phyloP scores from a whole-genome alignment of 345 rosid species.

The Mallotus nudiflorus region DNA sequence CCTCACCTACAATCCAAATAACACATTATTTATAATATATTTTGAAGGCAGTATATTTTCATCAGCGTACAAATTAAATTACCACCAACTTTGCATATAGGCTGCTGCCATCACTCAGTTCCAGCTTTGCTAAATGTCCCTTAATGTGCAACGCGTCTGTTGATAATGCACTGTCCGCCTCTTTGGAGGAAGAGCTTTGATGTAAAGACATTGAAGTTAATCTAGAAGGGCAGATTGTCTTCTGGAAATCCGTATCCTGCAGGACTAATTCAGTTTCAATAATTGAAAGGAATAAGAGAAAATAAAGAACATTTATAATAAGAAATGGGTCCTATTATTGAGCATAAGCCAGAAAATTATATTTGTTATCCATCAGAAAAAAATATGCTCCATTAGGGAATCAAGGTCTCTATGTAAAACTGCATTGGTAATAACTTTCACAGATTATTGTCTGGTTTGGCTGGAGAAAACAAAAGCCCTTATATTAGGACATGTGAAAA shows the following conservation, averaged over 20 bases:
- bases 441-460: neutral
- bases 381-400: neutral
- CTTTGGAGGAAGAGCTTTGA: constrained; percentile 49
- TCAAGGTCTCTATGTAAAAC: neutral
- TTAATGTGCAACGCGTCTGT: constrained; percentile 36
- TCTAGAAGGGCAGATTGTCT: constrained; percentile 66
- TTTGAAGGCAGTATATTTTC: neutral
- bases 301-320: neutral
- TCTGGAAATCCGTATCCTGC: constrained; percentile 69
- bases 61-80: constrained; percentile 33
- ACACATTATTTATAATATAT: neutral
- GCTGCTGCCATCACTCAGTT: constrained; percentile 66
- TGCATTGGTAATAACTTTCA: neutral
- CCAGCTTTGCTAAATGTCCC: constrained; percentile 69
- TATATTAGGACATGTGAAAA: no score
- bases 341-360: no score
- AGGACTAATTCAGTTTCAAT: constrained; percentile 5
- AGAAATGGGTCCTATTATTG: neutral
- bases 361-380: neutral
- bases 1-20: neutral
- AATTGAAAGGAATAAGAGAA: neutral
- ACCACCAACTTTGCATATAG: constrained; percentile 89
- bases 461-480: neutral
- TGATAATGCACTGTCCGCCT: constrained; percentile 42
- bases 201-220: constrained; percentile 69